A percentile compares a stretch with the other conserved stretches of the same genome.
Conservation (phyloP, 2,329 filamentous ascomycete genomes). For the Aquanectria penicillioides region DNA sequence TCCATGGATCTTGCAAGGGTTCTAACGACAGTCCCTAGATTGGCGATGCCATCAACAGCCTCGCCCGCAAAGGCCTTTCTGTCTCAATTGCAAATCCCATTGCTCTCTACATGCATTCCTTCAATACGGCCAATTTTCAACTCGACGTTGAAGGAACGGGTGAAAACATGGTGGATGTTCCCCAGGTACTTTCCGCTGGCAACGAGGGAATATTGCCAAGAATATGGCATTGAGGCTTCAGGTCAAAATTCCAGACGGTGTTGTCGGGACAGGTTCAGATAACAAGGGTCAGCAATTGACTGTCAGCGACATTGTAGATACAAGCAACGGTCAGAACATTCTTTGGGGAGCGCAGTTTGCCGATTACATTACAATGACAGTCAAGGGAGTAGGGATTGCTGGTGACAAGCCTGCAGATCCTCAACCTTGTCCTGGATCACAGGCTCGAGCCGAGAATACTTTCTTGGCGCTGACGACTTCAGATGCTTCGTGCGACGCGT, state of each 20-base stretch:
- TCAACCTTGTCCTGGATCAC: background rate
- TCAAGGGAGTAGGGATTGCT: constrained; percentile 1
- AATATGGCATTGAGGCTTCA: constrained; percentile 8
- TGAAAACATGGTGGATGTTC: background rate
- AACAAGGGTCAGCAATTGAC: constrained; percentile 12
- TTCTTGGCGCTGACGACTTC: too few species aligned
- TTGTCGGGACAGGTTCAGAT: background rate
- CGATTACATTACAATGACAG: constrained; percentile 11
- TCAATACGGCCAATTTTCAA: constrained; percentile 1
- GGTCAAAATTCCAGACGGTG: constrained; percentile 14
- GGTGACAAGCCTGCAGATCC: background rate
- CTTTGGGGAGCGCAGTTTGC: constrained; percentile 16
- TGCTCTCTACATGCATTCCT: constrained; percentile 11
- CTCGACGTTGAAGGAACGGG: constrained; percentile 10
- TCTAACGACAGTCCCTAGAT: too few species aligned
- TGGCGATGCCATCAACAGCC: constrained; percentile 2
- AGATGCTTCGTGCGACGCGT: too few species aligned
- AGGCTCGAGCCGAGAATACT: too few species aligned
- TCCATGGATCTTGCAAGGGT: too few species aligned
- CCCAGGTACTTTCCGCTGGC: constrained; percentile 1
- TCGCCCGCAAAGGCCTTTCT: background rate
- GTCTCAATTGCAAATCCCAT: constrained; percentile 15
- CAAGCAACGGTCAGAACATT: background rate
- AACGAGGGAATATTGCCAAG: constrained; percentile 5
- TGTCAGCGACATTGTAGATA: constrained; percentile 13